These are phyloP conservation scores for Mesostigma viride DNA, from an alignment of 139 green algal genomes.

Conservation along the genomic window DNA sequence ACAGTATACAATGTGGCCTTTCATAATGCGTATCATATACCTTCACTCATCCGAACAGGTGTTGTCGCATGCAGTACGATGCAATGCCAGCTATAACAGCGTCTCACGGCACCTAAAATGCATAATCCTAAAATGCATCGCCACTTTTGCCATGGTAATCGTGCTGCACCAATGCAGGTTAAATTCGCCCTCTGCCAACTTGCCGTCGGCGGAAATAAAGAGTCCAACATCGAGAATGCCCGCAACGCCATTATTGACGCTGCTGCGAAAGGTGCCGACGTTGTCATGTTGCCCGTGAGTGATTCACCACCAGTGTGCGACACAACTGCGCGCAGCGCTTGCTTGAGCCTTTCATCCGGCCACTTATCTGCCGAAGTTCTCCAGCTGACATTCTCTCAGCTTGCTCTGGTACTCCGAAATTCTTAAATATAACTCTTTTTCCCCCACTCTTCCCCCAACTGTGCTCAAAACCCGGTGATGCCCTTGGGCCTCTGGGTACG, in stretches of 20 bases:
- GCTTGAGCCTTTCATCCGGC: not conserved
- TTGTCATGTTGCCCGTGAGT: slow-evolving; percentile 78
- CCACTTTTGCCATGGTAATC: too few relatives aligned
- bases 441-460: not conserved
- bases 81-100: too few relatives aligned
- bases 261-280: slow-evolving; percentile 21
- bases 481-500: too few relatives aligned
- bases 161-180: slow-evolving; percentile 15
- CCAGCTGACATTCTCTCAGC: not conserved
- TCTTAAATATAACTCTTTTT: not conserved
- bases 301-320: not conserved
- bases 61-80: too few relatives aligned
- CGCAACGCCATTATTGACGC: slow-evolving; percentile 47
- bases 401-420: not conserved
- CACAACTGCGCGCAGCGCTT: not conserved
- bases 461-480: too few relatives aligned
- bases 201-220: slow-evolving; percentile 59
- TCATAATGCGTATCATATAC: too few relatives aligned
- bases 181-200: slow-evolving; percentile 92
- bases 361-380: not conserved
- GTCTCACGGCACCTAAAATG: too few relatives aligned
- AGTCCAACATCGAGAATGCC: slow-evolving; percentile 63
- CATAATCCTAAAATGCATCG: too few relatives aligned
- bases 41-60: too few relatives aligned
- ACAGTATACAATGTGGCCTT: too few relatives aligned